Conservation (phyloP, 106 monocot species). For the Iris macrosiphon region DNA sequence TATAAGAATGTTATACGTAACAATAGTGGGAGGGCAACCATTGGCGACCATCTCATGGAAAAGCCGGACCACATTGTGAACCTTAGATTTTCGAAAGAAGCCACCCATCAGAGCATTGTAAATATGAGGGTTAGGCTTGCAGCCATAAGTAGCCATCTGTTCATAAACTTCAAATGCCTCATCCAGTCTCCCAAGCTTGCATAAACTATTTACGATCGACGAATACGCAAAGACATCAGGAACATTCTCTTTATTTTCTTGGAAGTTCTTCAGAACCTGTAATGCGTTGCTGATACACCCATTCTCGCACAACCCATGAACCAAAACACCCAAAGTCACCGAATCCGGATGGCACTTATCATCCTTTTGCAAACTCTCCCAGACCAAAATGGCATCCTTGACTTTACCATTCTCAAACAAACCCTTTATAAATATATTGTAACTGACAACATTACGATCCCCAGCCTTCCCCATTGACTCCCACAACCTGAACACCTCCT, state of each 20-base stretch:
- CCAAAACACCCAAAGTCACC: conserved; percentile 39
- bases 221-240: conserved; percentile 60
- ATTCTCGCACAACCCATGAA: conserved; percentile 55
- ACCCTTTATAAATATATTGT: conserved; percentile 55
- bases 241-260: conserved; percentile 8
- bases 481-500: conserved; percentile 41
- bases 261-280: conserved; percentile 26
- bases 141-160: conserved; percentile 39
- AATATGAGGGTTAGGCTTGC: conserved; percentile 37
- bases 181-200: conserved; percentile 35
- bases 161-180: conserved; percentile 47
- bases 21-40: conserved; percentile 44
- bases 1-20: conserved; percentile 75
- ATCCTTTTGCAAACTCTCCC: conserved; percentile 35
- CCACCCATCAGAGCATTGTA: conserved; percentile 72
- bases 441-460: conserved; percentile 25
- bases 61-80: background rate
- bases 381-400: conserved; percentile 30
- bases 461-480: conserved; percentile 22
- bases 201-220: conserved; percentile 65
- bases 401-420: conserved; percentile 40
- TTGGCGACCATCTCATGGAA: conserved; percentile 10
- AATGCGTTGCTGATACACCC: conserved; percentile 53
- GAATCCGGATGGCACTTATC: conserved; percentile 23
- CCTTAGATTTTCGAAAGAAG: conserved; percentile 26